phyloP scores from a whole-genome alignment of 352 stramenopile genomes.

The Pythium vanterpoolii region DNA sequence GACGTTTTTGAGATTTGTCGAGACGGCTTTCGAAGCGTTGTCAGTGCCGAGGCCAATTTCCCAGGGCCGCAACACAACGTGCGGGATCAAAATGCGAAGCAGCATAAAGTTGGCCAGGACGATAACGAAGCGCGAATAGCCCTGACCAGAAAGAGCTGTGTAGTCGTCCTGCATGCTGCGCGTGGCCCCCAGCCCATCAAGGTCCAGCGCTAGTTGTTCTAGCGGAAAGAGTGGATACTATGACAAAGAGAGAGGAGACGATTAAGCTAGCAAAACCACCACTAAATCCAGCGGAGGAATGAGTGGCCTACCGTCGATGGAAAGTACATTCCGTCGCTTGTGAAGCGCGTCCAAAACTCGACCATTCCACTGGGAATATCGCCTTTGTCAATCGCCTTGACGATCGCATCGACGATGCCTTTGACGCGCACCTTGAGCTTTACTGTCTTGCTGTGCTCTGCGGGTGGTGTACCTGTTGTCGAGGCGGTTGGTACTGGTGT shows the following conservation, averaged over 20 bases:
- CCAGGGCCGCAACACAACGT: slow-evolving; percentile 54
- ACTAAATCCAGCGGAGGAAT: background rate
- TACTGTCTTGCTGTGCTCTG: slow-evolving; percentile 27
- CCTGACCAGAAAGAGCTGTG: background rate
- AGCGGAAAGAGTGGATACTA: slow-evolving; percentile 55
- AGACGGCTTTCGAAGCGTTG: background rate
- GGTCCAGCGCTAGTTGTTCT: slow-evolving; percentile 45
- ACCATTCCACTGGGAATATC: slow-evolving; percentile 52
- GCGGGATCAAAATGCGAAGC: slow-evolving; percentile 53
- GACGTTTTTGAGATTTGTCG: slow-evolving; percentile 41
- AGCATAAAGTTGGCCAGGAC: slow-evolving; percentile 65
- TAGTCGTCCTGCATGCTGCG: slow-evolving; percentile 28
- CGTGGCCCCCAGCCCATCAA: slow-evolving; percentile 54
- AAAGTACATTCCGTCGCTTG: slow-evolving; percentile 62
- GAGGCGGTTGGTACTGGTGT: background rate
- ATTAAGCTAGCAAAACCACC: background rate
- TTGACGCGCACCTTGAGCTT: slow-evolving; percentile 64
- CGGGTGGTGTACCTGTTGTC: background rate
- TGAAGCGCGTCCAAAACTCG: slow-evolving; percentile 55
- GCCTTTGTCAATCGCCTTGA: slow-evolving; percentile 44
- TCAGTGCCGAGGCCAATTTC: slow-evolving; percentile 33
- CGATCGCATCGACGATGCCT: slow-evolving; percentile 45
- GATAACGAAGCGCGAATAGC: slow-evolving; percentile 42
- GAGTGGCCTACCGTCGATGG: slow-evolving; percentile 43
- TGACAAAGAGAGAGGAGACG: background rate